Conservation (phyloP, 192 early-diverging fungal genomes). For the Coemansia sp. region DNA sequence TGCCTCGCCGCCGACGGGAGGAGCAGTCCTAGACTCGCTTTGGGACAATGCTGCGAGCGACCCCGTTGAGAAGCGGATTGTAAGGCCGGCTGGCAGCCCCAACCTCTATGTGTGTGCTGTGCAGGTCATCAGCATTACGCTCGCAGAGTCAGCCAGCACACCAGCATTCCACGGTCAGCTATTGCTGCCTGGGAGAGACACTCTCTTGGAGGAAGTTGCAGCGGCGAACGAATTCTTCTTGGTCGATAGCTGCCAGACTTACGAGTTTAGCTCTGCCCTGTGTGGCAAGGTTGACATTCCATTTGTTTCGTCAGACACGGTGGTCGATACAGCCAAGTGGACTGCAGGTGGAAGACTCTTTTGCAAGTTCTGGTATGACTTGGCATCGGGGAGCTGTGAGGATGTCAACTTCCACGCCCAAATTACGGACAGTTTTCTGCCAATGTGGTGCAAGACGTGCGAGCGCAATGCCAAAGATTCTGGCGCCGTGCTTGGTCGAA, state of each 20-base stretch:
- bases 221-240: conserved; percentile 57
- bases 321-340: conserved; percentile 30
- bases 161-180: conserved; percentile 48
- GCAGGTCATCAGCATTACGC: conserved; percentile 31
- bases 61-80: conserved; percentile 3
- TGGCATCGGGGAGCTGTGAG: conserved; percentile 53
- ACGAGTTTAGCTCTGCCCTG: conserved; percentile 30
- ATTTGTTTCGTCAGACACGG: conserved; percentile 28
- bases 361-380: conserved; percentile 61
- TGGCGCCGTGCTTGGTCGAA: conserved; percentile 17
- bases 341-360: conserved; percentile 32
- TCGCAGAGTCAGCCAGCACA: conserved; percentile 4
- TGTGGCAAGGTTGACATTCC: conserved; percentile 52
- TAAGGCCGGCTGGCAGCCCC: neutral
- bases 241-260: conserved; percentile 56
- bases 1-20: conserved; percentile 13
- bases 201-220: conserved; percentile 58
- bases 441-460: conserved; percentile 38
- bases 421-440: conserved; percentile 2
- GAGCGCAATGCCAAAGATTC: conserved; percentile 12
- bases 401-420: conserved; percentile 47
- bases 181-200: conserved; percentile 57
- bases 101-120: conserved; percentile 3
- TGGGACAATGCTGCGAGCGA: conserved; percentile 14
- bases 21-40: conserved; percentile 13